Evolutionary conservation across 345 rosid genomes (phyloP).

Genomic region (Acer negundo): DNA sequence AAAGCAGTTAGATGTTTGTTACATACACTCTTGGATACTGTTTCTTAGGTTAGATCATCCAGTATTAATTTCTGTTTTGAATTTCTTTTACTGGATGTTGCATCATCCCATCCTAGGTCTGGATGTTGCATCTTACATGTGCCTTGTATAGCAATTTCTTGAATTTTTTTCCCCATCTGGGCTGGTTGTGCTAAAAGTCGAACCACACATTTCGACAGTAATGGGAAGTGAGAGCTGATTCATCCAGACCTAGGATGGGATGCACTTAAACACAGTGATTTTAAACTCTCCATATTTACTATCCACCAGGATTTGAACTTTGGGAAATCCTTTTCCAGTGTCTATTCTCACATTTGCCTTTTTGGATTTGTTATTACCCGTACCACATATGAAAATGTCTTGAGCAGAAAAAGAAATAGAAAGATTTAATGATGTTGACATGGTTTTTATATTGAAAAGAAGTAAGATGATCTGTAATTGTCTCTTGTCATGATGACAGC

Average conservation of each 20-base stretch:
- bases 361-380: background rate
- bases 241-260: no score
- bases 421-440: background rate
- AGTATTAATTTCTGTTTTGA: background rate
- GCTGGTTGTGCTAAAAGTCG: background rate
- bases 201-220: background rate
- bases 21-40: background rate
- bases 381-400: background rate
- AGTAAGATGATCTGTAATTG: background rate
- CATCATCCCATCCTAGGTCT: background rate
- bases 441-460: background rate
- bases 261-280: background rate
- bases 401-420: background rate
- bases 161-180: background rate
- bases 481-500: constrained; percentile 47
- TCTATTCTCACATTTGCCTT: background rate
- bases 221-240: no score
- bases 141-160: background rate
- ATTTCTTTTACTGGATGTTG: no score
- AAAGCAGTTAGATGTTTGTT: background rate
- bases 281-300: background rate
- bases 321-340: background rate
- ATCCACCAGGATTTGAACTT: background rate
- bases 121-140: background rate
- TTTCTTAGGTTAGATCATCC: background rate